A percentile compares a stretch with the other conserved stretches of the same genome.
Conservation (phyloP, 2,329 filamentous ascomycete genomes). For the Tothia fuscella region DNA sequence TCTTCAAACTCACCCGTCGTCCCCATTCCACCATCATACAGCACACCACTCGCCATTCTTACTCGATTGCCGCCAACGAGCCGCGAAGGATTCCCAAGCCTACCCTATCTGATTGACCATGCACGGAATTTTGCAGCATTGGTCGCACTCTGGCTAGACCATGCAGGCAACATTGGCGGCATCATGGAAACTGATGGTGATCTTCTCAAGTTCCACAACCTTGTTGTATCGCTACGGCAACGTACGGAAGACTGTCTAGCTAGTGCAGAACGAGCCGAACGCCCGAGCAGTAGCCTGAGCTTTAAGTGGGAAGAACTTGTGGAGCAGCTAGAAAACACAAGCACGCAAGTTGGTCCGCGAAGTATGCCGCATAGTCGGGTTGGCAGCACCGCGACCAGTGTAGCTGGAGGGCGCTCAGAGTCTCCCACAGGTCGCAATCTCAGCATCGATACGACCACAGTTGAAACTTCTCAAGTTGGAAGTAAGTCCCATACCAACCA, state of each 20-base stretch:
- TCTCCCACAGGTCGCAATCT: neutral
- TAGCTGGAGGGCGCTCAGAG: neutral
- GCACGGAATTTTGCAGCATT: constrained; percentile 74
- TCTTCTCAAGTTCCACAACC: constrained; percentile 36
- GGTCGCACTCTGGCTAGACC: constrained; percentile 67
- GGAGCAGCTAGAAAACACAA: constrained; percentile 7
- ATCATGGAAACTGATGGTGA: constrained; percentile 33
- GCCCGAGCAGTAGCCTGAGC: constrained; percentile 35
- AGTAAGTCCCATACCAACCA: neutral
- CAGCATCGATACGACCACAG: neutral
- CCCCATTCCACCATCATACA: constrained; percentile 70
- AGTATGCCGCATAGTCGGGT: constrained; percentile 3
- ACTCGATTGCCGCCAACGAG: constrained; percentile 67
- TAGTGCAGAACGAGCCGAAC: constrained; percentile 40
- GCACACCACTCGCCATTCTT: constrained; percentile 82
- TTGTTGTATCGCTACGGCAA: constrained; percentile 34
- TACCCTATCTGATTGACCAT: constrained; percentile 88
- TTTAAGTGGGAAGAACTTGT: constrained; percentile 40
- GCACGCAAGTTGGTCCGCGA: neutral
- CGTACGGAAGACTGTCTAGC: constrained; percentile 39
- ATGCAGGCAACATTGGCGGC: constrained; percentile 24
- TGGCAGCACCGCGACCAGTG: constrained; percentile 4
- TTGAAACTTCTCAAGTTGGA: neutral
- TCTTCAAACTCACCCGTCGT: constrained; percentile 40
- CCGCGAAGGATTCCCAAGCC: constrained; percentile 80